These are phyloP conservation scores for Quercus tomentella DNA, from an alignment of 331 rosid species.

Conservation along the genomic window DNA sequence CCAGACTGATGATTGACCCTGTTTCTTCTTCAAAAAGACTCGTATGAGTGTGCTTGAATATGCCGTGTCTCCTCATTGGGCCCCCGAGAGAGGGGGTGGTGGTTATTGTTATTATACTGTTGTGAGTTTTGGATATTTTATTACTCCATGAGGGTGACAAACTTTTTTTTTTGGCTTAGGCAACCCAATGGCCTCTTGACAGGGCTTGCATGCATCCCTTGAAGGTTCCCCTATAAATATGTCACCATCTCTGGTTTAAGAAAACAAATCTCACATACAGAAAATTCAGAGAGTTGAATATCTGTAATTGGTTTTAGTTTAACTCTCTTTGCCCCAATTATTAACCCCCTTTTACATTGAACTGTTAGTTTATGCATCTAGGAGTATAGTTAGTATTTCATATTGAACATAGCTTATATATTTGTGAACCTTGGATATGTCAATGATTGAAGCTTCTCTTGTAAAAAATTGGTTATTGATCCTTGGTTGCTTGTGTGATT, in stretches of 20 bases:
- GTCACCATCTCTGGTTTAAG: not conserved
- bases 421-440: not conserved
- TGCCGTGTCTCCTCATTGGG: not conserved
- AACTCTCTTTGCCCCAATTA: not conserved
- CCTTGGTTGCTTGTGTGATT: not conserved
- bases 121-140: too few species aligned
- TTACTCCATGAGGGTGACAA: too few species aligned
- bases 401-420: not conserved
- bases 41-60: not conserved
- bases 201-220: not conserved
- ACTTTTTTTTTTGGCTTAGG: too few species aligned
- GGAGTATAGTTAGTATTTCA: not conserved
- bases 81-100: not conserved
- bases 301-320: not conserved
- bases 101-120: not conserved
- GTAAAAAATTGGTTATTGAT: not conserved
- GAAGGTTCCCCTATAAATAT: not conserved
- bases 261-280: not conserved
- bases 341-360: not conserved
- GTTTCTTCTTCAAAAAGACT: not conserved
- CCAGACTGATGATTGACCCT: not conserved
- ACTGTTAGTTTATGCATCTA: not conserved
- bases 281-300: not conserved
- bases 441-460: not conserved
- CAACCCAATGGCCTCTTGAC: too few species aligned